Base-by-base conservation (phyloP, 768 basidiomycete genomes). In the Boletus edulis region DNA sequence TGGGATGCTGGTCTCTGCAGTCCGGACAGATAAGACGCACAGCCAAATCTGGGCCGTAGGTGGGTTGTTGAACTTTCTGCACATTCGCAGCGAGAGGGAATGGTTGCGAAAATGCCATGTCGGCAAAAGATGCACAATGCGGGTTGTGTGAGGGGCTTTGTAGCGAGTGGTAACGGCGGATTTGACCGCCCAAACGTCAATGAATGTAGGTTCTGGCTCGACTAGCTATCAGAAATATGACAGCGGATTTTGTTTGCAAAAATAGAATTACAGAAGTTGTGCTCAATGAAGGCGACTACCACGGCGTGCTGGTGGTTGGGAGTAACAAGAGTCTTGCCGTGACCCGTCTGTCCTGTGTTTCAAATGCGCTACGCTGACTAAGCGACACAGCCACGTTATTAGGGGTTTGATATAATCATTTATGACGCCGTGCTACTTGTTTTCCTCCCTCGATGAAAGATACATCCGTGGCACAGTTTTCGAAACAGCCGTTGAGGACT, bases 21-120 rank as follows among this genome's bases (percentile, higher is more conserved):
- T 98, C 95, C 18, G 94, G 95, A 69, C 96, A 98, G 62, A 95
- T 90, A 65, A 94, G 84, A 46, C 91, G 89, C 60, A 94, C 88
- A 46, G 89, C 85, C 55, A 94, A 80, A 73, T 94, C 91, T 35
- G 90, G 91, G 29, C 86, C 89, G 70, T 79, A 91, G 18, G 81
- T 81, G 13, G 80, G 81, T 61, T 82, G 81, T 29, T 79, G 74
- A 40, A 68, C 73, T 69, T 85, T 76, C 34, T 81, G 79, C 37
- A 72, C 70, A 27, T n/a, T 56, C 7, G 78, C 78, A 47, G 88
- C 87, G 57, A 90, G 83, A 57, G 91, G 91, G 55, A 92, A 93
- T 11, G 90, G 89, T 71, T 91, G 86, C 51, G 82, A 74, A 68
- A 83, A 89, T 38, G 86, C 85, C 87, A 90, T 79, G 51, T 22